Evolutionary conservation across 2,329 filamentous ascomycete species (phyloP).

Genomic region (Calonectria henricotiae): DNA sequence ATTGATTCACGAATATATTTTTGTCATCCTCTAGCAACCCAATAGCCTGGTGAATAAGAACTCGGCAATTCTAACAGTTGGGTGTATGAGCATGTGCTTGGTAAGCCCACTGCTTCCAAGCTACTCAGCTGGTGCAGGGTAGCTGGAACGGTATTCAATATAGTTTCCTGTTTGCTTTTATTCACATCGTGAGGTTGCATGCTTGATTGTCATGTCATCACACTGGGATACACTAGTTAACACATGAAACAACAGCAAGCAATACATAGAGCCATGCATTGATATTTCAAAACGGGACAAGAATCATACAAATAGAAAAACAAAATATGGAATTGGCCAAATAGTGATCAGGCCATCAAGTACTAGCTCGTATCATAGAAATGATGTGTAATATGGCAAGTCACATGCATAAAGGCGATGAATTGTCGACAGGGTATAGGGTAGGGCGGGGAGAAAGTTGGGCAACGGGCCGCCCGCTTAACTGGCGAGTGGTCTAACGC

Average conservation of each 20-base stretch:
- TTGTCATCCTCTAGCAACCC: too few relatives aligned
- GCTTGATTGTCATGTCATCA: background rate
- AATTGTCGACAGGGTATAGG: conserved; percentile 21
- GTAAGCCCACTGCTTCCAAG: too few relatives aligned
- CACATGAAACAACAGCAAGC: background rate
- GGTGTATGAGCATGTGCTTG: too few relatives aligned
- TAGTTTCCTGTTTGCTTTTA: too few relatives aligned
- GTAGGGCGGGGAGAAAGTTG: conserved; percentile 24
- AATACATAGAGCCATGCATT: background rate
- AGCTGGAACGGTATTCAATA: too few relatives aligned
- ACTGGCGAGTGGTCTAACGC: conserved; percentile 31
- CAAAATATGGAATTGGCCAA: background rate
- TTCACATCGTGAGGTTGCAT: background rate
- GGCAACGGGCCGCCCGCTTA: conserved; percentile 16
- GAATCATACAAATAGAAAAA: background rate
- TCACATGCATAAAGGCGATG: background rate
- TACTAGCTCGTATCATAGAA: background rate
- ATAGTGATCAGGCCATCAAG: background rate
- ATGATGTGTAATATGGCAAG: conserved; percentile 8
- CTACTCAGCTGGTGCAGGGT: too few relatives aligned
- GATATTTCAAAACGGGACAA: conserved; percentile 3
- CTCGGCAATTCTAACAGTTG: too few relatives aligned
- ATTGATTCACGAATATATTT: too few relatives aligned
- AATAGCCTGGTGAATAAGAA: too few relatives aligned
- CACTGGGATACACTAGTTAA: background rate